Conservation (phyloP, 176 grass and related monocot species). For the Avena insularis region DNA sequence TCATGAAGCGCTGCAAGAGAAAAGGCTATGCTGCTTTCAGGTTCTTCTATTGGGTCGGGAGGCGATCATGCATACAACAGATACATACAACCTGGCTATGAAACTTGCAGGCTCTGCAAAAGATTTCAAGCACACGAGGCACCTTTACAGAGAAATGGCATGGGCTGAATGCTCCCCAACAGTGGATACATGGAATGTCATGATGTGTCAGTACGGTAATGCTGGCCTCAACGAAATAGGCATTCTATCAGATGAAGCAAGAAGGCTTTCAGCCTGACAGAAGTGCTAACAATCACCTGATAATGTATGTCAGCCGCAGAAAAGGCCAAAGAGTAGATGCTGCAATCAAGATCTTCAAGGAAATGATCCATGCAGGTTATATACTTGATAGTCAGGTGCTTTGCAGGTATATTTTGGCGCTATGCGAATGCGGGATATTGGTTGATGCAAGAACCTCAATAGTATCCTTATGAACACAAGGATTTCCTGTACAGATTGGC, state of each 20-base stretch:
- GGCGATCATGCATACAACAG: constrained; percentile 47
- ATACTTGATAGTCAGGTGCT: constrained; percentile 57
- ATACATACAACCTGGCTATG: constrained; percentile 78
- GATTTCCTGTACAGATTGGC: constrained; percentile 58
- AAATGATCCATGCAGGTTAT: constrained; percentile 67
- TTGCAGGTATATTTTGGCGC: constrained; percentile 57
- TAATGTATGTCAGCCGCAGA: constrained; percentile 69
- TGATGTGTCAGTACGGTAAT: constrained; percentile 84
- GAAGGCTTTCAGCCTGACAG: constrained; percentile 55
- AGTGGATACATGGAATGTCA: constrained; percentile 79
- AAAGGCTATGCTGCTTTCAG: constrained; percentile 60
- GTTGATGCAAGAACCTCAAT: constrained; percentile 57
- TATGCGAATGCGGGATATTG: constrained; percentile 73
- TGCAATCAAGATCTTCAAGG: constrained; percentile 69
- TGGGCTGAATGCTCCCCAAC: constrained; percentile 53
- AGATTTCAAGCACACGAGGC: constrained; percentile 88
- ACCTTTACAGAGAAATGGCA: constrained; percentile 77
- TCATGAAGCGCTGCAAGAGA: constrained; percentile 63
- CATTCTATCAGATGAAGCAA: constrained; percentile 70
- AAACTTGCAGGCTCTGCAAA: constrained; percentile 78
- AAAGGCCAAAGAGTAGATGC: constrained; percentile 70
- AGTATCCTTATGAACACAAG: constrained; percentile 55
- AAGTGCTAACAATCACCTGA: constrained; percentile 67
- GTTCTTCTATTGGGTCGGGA: constrained; percentile 77
- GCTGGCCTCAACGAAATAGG: constrained; percentile 73